Percentiles rank a stretch among this genome's conserved stretches.
phyloP scores from a whole-genome alignment of 1,139 yeast genomes.

The Wickerhamomyces sp. region DNA sequence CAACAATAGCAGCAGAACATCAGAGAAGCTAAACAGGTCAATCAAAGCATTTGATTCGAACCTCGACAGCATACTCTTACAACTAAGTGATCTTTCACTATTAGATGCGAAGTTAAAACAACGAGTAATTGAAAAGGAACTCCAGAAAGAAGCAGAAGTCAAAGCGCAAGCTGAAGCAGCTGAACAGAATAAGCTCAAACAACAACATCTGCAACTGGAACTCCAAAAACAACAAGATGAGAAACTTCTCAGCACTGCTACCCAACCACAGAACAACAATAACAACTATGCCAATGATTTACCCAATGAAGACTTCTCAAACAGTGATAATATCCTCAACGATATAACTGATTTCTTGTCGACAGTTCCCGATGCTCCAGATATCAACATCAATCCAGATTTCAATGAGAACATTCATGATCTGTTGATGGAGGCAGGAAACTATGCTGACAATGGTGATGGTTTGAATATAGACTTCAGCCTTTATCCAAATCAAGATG shows the following conservation, averaged over 20 bases:
- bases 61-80: slow-evolving; percentile 19
- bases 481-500: slow-evolving; percentile 4
- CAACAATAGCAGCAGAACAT: slow-evolving; percentile 19
- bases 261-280: neutral
- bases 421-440: slow-evolving; percentile 18
- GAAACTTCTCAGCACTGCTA: neutral
- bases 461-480: neutral
- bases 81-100: slow-evolving; percentile 19
- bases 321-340: slow-evolving; percentile 25
- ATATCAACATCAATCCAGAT: slow-evolving; percentile 13
- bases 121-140: slow-evolving; percentile 12
- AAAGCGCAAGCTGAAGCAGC: slow-evolving; percentile 1
- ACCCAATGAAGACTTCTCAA: slow-evolving; percentile 5
- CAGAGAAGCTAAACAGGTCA: slow-evolving; percentile 22
- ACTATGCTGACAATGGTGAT: slow-evolving; percentile 3
- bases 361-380: slow-evolving; percentile 22
- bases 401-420: slow-evolving; percentile 22
- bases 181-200: slow-evolving; percentile 11
- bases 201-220: slow-evolving; percentile 14
- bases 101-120: slow-evolving; percentile 16
- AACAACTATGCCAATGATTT: neutral
- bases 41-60: slow-evolving; percentile 27
- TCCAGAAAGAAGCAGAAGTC: slow-evolving; percentile 5
- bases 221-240: slow-evolving; percentile 6
- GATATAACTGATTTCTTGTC: slow-evolving; percentile 27